These are phyloP conservation scores for Chlamydomonas urium DNA, from an alignment of 139 green algal genomes.

Conservation along the genomic window DNA sequence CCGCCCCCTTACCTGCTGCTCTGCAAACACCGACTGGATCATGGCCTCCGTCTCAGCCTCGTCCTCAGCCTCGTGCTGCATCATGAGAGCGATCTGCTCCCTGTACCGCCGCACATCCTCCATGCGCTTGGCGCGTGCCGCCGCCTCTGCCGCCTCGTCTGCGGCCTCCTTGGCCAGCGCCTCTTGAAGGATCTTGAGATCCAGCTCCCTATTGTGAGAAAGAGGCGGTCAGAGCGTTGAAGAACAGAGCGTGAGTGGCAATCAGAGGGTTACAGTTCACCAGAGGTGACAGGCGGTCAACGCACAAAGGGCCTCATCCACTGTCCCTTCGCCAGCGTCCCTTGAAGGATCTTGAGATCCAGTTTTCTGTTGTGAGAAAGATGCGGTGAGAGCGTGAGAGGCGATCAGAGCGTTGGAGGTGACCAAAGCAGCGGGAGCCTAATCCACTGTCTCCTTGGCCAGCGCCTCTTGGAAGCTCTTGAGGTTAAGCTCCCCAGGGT, in stretches of 20 bases:
- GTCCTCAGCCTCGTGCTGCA: conserved; percentile 44
- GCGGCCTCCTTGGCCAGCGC: conserved; percentile 41
- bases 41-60: conserved; percentile 40
- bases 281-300: too few relatives aligned
- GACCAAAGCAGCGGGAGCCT: too few relatives aligned
- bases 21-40: conserved; percentile 27
- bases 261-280: too few relatives aligned
- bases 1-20: too few relatives aligned
- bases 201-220: conserved; percentile 36
- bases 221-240: background rate
- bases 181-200: conserved; percentile 53
- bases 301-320: too few relatives aligned
- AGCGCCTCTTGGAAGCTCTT: conserved; percentile 52
- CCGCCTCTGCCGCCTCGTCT: conserved; percentile 41
- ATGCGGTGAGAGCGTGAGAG: background rate
- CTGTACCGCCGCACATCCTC: conserved; percentile 39
- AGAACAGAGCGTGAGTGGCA: too few relatives aligned
- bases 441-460: too few relatives aligned
- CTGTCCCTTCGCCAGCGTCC: conserved; percentile 37
- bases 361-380: conserved; percentile 32
- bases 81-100: conserved; percentile 50
- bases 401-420: too few relatives aligned
- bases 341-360: conserved; percentile 52
- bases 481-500: conserved; percentile 41
- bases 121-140: conserved; percentile 33